Conservation (phyloP, 345 rosid species). For the Citrus inodora region DNA sequence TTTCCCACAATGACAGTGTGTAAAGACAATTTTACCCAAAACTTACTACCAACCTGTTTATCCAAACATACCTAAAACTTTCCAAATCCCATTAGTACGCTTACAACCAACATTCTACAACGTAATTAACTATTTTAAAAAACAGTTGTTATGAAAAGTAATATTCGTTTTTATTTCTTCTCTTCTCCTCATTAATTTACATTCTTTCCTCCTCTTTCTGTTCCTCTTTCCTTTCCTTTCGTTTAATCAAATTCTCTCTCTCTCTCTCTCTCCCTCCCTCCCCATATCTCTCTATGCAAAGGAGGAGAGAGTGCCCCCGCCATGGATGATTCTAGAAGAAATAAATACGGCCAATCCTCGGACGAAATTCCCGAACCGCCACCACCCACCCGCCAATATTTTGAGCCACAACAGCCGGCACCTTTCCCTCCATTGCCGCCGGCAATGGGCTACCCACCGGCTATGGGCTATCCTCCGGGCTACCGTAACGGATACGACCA, state of each 20-base stretch:
- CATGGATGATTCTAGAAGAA: constrained; percentile 16
- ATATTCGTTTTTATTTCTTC: not conserved
- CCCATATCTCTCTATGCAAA: not conserved
- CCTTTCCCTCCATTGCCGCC: constrained; percentile 8
- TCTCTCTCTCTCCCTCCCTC: not conserved
- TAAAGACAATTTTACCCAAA: not conserved
- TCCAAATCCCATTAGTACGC: not conserved
- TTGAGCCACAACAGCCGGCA: not conserved
- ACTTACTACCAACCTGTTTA: not conserved
- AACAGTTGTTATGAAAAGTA: too few relatives aligned
- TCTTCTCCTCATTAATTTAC: not conserved
- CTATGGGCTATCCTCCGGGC: constrained; percentile 30
- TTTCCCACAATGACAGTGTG: too few relatives aligned
- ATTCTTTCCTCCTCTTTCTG: too few relatives aligned
- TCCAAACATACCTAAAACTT: not conserved
- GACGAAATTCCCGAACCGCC: not conserved
- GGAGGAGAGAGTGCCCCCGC: not conserved
- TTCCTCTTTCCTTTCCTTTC: not conserved
- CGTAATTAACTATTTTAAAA: not conserved
- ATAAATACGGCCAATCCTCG: not conserved
- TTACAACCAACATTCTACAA: not conserved
- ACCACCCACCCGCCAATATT: not conserved
- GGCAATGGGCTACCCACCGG: constrained; percentile 29
- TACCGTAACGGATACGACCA: constrained; percentile 3
- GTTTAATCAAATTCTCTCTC: not conserved